phyloP scores from a whole-genome alignment of 768 basidiomycete species.

The Leccinum boreale region DNA sequence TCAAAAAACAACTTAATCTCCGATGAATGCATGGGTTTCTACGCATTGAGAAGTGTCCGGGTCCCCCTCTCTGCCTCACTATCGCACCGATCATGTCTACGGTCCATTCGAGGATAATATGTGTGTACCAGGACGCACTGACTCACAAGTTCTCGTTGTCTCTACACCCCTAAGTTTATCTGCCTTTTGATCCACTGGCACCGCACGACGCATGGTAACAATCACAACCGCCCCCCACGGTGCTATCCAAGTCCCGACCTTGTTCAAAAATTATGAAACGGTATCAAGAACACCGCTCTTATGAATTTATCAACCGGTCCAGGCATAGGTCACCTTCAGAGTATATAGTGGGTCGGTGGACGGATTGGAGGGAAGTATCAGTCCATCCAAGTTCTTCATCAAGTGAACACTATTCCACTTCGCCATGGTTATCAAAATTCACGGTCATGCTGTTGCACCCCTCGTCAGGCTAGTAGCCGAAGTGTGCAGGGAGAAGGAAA shows the following conservation, averaged over 20 bases:
- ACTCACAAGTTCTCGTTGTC: neutral
- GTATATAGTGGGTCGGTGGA: slow-evolving; percentile 2
- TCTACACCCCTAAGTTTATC: too few relatives aligned
- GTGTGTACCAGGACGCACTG: neutral
- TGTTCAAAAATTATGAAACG: neutral
- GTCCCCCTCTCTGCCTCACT: too few relatives aligned
- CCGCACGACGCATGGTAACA: neutral
- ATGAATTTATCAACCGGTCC: neutral
- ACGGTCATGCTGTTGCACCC: slow-evolving; percentile 36
- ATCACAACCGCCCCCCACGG: neutral
- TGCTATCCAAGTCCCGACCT: too few relatives aligned
- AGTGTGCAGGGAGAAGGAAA: slow-evolving; percentile 37
- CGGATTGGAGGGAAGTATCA: neutral
- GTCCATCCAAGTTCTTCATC: neutral
- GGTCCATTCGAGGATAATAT: too few relatives aligned
- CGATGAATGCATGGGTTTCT: too few relatives aligned
- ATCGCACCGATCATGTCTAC: too few relatives aligned
- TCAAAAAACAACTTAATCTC: too few relatives aligned
- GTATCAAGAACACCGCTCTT: neutral
- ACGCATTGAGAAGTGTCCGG: too few relatives aligned
- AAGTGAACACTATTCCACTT: neutral
- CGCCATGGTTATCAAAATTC: slow-evolving; percentile 44
- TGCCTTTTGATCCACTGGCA: too few relatives aligned
- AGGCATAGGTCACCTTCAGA: neutral
- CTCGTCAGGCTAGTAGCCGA: slow-evolving; percentile 39